These are phyloP conservation scores for Dioscorea zingiberensis DNA, from an alignment of 106 monocot genomes.

Conservation along the genomic window DNA sequence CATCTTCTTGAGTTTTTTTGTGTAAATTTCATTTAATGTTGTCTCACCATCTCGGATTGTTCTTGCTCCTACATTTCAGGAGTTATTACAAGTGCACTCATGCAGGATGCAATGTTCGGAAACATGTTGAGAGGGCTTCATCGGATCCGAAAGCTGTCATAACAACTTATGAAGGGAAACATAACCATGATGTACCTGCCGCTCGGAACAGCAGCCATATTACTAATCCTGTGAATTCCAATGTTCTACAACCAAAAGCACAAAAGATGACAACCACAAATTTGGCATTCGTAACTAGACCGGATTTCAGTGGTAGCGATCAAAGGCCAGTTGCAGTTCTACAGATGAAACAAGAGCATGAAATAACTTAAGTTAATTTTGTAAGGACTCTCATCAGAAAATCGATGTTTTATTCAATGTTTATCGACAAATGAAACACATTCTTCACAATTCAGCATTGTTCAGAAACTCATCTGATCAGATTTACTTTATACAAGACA, in stretches of 20 bases:
- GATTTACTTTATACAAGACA: too few species aligned
- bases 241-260: slow-evolving; percentile 15
- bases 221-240: background rate
- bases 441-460: too few species aligned
- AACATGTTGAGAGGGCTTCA: slow-evolving; percentile 78
- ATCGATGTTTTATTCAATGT: too few species aligned
- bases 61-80: slow-evolving; percentile 15
- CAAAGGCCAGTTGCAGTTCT: slow-evolving; percentile 26
- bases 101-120: slow-evolving; percentile 65
- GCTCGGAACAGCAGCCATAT: slow-evolving; percentile 46
- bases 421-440: too few species aligned
- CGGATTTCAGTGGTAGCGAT: slow-evolving; percentile 19
- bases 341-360: slow-evolving; percentile 55
- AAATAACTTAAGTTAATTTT: slow-evolving; percentile 11
- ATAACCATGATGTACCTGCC: slow-evolving; percentile 69
- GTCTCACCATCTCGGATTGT: too few species aligned
- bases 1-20: too few species aligned
- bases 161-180: slow-evolving; percentile 79
- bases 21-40: too few species aligned
- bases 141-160: slow-evolving; percentile 51
- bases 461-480: too few species aligned
- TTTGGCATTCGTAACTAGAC: slow-evolving; percentile 21
- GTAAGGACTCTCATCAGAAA: too few species aligned
- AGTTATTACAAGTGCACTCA: slow-evolving; percentile 82
- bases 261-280: slow-evolving; percentile 20